Conservation (phyloP, 192 early-diverging fungal species). For the Coemansia sp. region DNA sequence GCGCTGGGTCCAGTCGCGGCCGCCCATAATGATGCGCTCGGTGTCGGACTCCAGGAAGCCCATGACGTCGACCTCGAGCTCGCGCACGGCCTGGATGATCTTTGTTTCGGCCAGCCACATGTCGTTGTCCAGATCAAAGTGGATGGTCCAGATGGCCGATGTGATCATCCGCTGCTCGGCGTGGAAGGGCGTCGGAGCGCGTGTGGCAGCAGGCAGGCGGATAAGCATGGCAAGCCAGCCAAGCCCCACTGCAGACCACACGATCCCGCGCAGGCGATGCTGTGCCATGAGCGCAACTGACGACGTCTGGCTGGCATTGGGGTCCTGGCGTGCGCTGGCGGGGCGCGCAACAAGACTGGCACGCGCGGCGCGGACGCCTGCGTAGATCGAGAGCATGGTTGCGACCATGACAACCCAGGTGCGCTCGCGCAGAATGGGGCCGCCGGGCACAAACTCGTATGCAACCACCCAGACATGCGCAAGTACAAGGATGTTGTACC, state of each 20-base stretch:
- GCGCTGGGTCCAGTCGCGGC: constrained; percentile 79
- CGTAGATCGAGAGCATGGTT: constrained; percentile 60
- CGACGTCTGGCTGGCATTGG: neutral
- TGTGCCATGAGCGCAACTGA: constrained; percentile 8
- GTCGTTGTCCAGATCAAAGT: constrained; percentile 84
- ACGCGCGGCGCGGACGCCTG: constrained; percentile 60
- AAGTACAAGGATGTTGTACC: constrained; percentile 72
- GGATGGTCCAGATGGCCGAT: constrained; percentile 83
- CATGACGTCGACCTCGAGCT: constrained; percentile 80
- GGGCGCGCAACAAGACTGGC: constrained; percentile 18
- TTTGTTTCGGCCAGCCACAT: constrained; percentile 79
- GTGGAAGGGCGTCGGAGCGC: constrained; percentile 62
- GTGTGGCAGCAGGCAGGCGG: constrained; percentile 56
- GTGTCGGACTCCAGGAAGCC: constrained; percentile 80
- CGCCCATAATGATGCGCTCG: constrained; percentile 82
- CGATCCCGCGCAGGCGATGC: constrained; percentile 19
- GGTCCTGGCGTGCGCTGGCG: neutral
- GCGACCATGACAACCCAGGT: constrained; percentile 69
- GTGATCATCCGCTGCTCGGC: constrained; percentile 70
- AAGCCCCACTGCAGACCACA: constrained; percentile 12
- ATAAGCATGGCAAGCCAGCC: constrained; percentile 49
- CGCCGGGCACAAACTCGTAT: constrained; percentile 83
- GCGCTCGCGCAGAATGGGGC: constrained; percentile 70
- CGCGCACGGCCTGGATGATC: constrained; percentile 73
- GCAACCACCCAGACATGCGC: constrained; percentile 82